A percentile compares a stretch with the other conserved stretches of the same genome.
Evolutionary conservation across 352 stramenopile species (phyloP).

Genomic region (Phytophthora constricta): DNA sequence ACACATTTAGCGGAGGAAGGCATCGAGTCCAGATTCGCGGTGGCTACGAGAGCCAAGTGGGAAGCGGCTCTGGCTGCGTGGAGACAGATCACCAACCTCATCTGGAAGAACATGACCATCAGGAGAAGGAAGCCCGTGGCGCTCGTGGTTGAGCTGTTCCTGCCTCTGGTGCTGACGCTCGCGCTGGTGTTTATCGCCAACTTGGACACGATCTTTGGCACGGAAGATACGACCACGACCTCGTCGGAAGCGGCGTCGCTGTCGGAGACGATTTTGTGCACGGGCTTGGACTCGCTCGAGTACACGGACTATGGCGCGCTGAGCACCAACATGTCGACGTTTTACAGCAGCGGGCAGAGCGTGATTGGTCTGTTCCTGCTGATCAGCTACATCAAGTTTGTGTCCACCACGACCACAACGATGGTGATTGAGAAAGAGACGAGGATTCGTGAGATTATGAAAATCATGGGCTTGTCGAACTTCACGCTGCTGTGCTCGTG

Average conservation of each 20-base stretch:
- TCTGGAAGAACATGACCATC: conserved; percentile 80
- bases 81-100: conserved; percentile 64
- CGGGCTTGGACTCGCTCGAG: conserved; percentile 32
- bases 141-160: conserved; percentile 64
- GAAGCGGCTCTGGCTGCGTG: conserved; percentile 39
- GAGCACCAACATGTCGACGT: conserved; percentile 57
- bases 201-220: conserved; percentile 54
- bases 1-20: not conserved
- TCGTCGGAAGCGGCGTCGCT: conserved; percentile 23
- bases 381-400: conserved; percentile 69
- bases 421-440: conserved; percentile 88
- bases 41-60: conserved; percentile 32
- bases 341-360: conserved; percentile 70
- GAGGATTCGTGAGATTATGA: conserved; percentile 82
- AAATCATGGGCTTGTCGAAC: conserved; percentile 83
- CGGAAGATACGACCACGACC: conserved; percentile 18
- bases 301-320: conserved; percentile 42
- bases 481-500: conserved; percentile 67
- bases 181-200: conserved; percentile 71
- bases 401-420: conserved; percentile 65
- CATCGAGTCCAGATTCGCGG: conserved; percentile 38
- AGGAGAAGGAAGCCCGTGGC: conserved; percentile 50
- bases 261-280: conserved; percentile 44
- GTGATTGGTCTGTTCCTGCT: conserved; percentile 69
- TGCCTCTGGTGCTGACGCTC: conserved; percentile 58